A percentile compares a stretch with the other conserved stretches of the same genome.
These are phyloP conservation scores for Adansonia grandidieri DNA, from an alignment of 441 rosid genomes.

Conservation along the genomic window DNA sequence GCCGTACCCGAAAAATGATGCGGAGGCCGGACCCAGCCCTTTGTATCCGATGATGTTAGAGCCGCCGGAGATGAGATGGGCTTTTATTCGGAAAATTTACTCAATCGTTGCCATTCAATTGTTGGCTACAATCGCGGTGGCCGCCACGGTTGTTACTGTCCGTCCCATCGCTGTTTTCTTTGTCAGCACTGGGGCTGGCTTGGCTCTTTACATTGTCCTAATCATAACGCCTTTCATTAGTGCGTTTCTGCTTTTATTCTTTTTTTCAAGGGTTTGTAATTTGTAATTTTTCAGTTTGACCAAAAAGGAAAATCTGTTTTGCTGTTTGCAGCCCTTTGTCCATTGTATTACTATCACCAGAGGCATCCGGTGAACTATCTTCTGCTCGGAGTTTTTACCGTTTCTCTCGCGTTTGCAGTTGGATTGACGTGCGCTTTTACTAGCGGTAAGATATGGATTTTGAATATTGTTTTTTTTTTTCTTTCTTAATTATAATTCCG, in stretches of 20 bases:
- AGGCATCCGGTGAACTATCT: not conserved
- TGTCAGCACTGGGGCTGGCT: not conserved
- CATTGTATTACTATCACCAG: conserved; percentile 10
- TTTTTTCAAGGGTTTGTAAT: not conserved
- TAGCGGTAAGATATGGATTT: conserved; percentile 50
- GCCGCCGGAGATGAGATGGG: not conserved
- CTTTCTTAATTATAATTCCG: too few relatives aligned
- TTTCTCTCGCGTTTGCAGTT: conserved; percentile 66
- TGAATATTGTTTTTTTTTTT: not conserved
- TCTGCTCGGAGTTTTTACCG: conserved; percentile 50
- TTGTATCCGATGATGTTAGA: conserved; percentile 5
- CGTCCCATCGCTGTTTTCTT: not conserved
- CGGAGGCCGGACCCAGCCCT: not conserved
- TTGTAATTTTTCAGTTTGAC: not conserved
- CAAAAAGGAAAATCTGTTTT: not conserved
- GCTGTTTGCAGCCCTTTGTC: not conserved
- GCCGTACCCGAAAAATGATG: not conserved
- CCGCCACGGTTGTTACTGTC: not conserved
- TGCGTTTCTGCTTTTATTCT: not conserved
- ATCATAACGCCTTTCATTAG: not conserved
- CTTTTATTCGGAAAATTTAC: conserved; percentile 3
- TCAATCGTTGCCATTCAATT: not conserved
- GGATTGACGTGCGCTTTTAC: conserved; percentile 89
- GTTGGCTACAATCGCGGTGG: not conserved
- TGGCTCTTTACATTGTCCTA: not conserved